Conservation (phyloP, 148 eudicot species). For the Nepenthes mirabilis region DNA sequence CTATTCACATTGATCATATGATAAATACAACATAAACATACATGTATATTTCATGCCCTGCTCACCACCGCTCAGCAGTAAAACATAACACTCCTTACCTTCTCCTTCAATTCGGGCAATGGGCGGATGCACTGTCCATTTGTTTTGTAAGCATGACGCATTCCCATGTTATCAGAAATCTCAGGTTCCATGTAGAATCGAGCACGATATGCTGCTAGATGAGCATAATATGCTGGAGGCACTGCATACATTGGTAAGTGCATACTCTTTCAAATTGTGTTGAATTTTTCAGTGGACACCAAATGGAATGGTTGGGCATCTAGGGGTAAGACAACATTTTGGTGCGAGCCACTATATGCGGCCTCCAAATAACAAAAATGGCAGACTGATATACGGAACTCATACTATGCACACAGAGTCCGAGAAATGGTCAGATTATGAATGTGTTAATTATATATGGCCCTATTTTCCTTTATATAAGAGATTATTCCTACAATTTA, state of each 20-base stretch:
- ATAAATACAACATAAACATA: slow-evolving; percentile 6
- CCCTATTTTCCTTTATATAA: no score
- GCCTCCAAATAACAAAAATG: no score
- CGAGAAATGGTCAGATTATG: no score
- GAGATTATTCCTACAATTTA: no score
- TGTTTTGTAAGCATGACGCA: slow-evolving; percentile 15
- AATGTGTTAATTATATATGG: no score
- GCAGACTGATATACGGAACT: no score
- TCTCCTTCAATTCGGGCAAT: slow-evolving; percentile 62
- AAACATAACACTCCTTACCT: slow-evolving; percentile 74
- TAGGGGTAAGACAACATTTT: no score
- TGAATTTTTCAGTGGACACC: no score
- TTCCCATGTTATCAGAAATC: slow-evolving; percentile 16
- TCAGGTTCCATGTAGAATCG: slow-evolving; percentile 72
- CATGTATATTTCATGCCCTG: slow-evolving; percentile 9
- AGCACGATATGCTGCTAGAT: slow-evolving; percentile 79
- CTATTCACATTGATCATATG: no score
- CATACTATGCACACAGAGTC: no score
- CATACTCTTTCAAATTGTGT: background rate
- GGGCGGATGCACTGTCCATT: slow-evolving; percentile 41
- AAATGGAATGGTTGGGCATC: no score
- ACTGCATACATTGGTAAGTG: slow-evolving; percentile 28
- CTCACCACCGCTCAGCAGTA: slow-evolving; percentile 20
- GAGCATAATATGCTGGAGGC: slow-evolving; percentile 86
- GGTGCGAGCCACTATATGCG: no score